Conservation (phyloP, 805 yeast species). For the Barnettozyma populi region DNA sequence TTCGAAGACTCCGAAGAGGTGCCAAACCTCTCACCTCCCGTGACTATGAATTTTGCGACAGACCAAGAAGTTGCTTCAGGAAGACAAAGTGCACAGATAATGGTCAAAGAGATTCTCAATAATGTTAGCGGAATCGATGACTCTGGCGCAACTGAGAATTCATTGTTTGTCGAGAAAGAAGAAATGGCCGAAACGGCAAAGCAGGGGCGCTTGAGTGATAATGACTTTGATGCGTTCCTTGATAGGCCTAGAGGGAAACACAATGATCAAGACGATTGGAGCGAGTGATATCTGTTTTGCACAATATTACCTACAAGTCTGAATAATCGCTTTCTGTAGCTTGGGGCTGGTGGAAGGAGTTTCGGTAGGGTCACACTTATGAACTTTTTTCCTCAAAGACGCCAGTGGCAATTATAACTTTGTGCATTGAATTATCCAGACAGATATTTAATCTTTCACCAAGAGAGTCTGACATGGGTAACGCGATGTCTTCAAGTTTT, state of each 20-base stretch:
- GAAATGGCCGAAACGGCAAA: too few species aligned
- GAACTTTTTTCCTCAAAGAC: not conserved
- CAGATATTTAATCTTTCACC: too few species aligned
- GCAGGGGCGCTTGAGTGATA: constrained; percentile 9
- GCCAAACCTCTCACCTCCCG: constrained; percentile 23
- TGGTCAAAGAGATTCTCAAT: constrained; percentile 21
- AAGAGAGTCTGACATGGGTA: constrained; percentile 45
- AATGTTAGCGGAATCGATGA: constrained; percentile 25
- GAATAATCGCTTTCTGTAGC: too few species aligned
- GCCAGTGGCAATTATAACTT: not conserved
- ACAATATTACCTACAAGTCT: too few species aligned
- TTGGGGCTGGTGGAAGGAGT: too few species aligned
- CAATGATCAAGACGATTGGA: constrained; percentile 15
- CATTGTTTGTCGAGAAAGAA: not conserved
- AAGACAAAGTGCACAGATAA: constrained; percentile 22
- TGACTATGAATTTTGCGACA: constrained; percentile 21
- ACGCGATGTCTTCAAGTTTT: constrained; percentile 76
- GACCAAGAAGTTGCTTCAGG: constrained; percentile 15
- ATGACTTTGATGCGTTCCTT: constrained; percentile 23
- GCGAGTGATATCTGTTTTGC: constrained; percentile 11
- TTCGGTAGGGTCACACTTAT: constrained; percentile 1
- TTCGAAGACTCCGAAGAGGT: constrained; percentile 23
- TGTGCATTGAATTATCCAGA: not conserved
- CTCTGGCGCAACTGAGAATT: constrained; percentile 4
- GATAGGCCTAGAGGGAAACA: constrained; percentile 13